Conservation (phyloP, 2,329 filamentous ascomycete genomes). For the Ascochyta pisi region DNA sequence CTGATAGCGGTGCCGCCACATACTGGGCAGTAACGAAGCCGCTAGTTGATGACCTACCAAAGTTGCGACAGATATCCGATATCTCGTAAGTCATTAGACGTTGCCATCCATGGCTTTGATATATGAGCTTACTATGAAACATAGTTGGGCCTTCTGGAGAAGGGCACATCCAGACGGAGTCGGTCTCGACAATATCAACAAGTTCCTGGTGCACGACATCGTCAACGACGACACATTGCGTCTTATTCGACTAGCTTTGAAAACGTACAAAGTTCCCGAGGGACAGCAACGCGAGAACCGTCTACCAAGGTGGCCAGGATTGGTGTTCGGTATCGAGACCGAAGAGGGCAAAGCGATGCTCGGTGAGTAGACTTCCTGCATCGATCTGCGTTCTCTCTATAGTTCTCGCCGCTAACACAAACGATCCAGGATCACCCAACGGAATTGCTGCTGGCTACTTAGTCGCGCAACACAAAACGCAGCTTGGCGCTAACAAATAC, state of each 20-base stretch:
- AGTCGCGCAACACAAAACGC: conserved; percentile 18
- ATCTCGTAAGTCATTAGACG: neutral
- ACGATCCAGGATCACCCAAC: neutral
- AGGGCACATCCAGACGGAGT: neutral
- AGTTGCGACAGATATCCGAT: conserved; percentile 7
- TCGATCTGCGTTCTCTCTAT: neutral
- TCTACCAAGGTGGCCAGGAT: conserved; percentile 8
- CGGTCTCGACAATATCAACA: conserved; percentile 3
- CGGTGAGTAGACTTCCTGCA: conserved; percentile 2
- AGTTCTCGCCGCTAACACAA: neutral
- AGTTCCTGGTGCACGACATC: conserved; percentile 3
- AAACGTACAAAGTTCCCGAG: neutral
- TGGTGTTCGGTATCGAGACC: neutral
- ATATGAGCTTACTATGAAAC: neutral
- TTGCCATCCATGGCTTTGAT: neutral
- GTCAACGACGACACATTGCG: conserved; percentile 1
- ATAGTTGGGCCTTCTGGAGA: conserved; percentile 12
- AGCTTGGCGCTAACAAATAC: conserved; percentile 17
- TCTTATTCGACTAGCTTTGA: conserved; percentile 1
- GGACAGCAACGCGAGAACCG: neutral
- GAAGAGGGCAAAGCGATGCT: conserved; percentile 18
- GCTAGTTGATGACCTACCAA: neutral
- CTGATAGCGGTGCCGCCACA: neutral
- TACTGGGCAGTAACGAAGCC: neutral
- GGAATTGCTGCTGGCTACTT: conserved; percentile 12